A percentile compares a stretch with the other conserved stretches of the same genome.
Conservation (phyloP, 768 basidiomycete genomes). For the Mycena rosella region DNA sequence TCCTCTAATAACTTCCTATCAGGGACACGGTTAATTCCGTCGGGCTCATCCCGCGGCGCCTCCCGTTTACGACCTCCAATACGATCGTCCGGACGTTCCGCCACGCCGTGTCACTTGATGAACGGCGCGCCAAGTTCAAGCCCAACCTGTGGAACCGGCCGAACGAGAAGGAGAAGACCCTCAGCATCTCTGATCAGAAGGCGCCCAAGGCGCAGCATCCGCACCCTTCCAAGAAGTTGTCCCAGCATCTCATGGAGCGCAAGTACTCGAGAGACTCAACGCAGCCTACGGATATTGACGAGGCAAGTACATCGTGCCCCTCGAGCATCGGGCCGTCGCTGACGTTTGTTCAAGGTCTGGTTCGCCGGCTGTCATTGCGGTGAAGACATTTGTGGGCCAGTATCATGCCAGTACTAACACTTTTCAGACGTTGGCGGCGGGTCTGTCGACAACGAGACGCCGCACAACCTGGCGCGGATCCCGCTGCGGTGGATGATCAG, state of each 20-base stretch:
- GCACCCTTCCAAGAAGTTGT: slow-evolving; percentile 21
- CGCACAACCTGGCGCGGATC: slow-evolving; percentile 64
- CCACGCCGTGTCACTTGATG: slow-evolving; percentile 68
- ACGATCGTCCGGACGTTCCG: slow-evolving; percentile 61
- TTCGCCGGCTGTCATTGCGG: slow-evolving; percentile 51
- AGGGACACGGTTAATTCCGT: slow-evolving; percentile 73
- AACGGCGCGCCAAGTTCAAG: slow-evolving; percentile 65
- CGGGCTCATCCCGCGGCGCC: slow-evolving; percentile 55
- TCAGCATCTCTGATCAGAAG: slow-evolving; percentile 40
- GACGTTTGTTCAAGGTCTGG: slow-evolving; percentile 17
- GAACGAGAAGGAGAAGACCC: slow-evolving; percentile 46
- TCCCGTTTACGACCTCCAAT: slow-evolving; percentile 63
- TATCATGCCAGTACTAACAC: not conserved
- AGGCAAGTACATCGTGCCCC: slow-evolving; percentile 42
- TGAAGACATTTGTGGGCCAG: slow-evolving; percentile 25
- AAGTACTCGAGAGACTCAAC: slow-evolving; percentile 39
- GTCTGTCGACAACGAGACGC: slow-evolving; percentile 40
- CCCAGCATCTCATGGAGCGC: slow-evolving; percentile 40
- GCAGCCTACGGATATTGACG: slow-evolving; percentile 55
- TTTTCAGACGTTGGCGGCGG: slow-evolving; percentile 49
- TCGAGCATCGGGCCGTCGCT: slow-evolving; percentile 47
- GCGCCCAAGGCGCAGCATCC: slow-evolving; percentile 4
- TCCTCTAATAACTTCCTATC: slow-evolving; percentile 2
- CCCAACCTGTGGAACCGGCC: slow-evolving; percentile 56
- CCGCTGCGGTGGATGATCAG: slow-evolving; percentile 71